A percentile compares a stretch with the other conserved stretches of the same genome.
Conservation (phyloP, 2,329 filamentous ascomycete species). For the Epicoccum sorghinum region DNA sequence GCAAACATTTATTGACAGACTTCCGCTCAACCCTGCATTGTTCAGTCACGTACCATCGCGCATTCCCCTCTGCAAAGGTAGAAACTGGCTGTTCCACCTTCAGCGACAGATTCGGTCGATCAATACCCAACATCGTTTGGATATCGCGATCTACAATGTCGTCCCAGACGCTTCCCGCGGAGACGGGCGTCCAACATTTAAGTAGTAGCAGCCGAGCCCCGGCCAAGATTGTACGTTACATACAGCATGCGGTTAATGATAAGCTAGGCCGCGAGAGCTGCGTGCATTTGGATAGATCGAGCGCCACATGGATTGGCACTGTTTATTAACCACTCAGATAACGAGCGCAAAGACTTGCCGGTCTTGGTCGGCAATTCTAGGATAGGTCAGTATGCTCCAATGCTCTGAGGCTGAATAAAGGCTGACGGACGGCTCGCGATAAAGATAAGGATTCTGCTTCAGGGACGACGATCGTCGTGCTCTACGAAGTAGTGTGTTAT, state of each 20-base stretch:
- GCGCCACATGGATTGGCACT: not conserved
- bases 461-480: too few species aligned
- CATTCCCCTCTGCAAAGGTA: constrained; percentile 52
- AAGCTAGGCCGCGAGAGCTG: constrained; percentile 7
- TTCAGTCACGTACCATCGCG: constrained; percentile 34
- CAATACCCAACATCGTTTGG: constrained; percentile 40
- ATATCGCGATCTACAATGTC: too few species aligned
- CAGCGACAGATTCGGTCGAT: constrained; percentile 46
- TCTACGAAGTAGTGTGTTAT: too few species aligned
- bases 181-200: constrained; percentile 6
- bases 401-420: not conserved
- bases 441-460: too few species aligned
- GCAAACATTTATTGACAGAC: not conserved
- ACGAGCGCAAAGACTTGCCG: constrained; percentile 3
- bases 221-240: constrained; percentile 5
- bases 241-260: constrained; percentile 17
- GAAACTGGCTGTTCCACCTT: constrained; percentile 54
- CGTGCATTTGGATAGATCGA: constrained; percentile 2
- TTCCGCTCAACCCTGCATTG: not conserved
- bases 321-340: constrained; percentile 6
- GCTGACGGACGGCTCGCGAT: too few species aligned
- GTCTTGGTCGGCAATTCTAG: constrained; percentile 2
- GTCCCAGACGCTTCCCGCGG: not conserved
- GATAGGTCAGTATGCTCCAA: not conserved
- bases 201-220: not conserved